phyloP scores from a whole-genome alignment of 371 early-diverging fungal species.

The Circinella minor region DNA sequence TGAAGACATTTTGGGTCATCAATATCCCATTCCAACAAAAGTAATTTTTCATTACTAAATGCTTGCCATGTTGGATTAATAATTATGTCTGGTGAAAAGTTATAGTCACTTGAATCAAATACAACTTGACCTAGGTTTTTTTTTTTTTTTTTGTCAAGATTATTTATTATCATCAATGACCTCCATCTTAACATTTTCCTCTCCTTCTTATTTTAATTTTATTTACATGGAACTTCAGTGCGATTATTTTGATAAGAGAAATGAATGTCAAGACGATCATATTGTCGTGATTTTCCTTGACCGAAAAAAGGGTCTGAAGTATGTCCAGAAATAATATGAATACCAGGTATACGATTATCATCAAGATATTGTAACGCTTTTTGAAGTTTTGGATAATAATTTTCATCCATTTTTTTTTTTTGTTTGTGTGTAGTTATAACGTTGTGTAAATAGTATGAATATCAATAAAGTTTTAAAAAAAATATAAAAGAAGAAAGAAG shows the following conservation, averaged over 20 bases:
- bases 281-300: background rate
- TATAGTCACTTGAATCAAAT: conserved; percentile 7
- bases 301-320: background rate
- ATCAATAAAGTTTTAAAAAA: too few relatives aligned
- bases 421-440: background rate
- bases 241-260: background rate
- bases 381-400: background rate
- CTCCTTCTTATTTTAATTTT: background rate
- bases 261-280: background rate
- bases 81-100: background rate
- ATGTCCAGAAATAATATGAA: background rate
- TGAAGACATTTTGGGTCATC: background rate
- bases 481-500: background rate
- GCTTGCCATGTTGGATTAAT: background rate
- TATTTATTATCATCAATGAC: too few relatives aligned
- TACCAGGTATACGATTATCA: background rate
- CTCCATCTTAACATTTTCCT: too few relatives aligned
- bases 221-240: background rate
- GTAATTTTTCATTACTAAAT: background rate
- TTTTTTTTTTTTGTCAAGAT: too few relatives aligned
- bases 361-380: background rate
- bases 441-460: too few relatives aligned
- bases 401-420: background rate
- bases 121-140: background rate
- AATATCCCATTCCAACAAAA: background rate